phyloP scores from a whole-genome alignment of 106 monocot genomes.

The Platanthera guangdongensis region DNA sequence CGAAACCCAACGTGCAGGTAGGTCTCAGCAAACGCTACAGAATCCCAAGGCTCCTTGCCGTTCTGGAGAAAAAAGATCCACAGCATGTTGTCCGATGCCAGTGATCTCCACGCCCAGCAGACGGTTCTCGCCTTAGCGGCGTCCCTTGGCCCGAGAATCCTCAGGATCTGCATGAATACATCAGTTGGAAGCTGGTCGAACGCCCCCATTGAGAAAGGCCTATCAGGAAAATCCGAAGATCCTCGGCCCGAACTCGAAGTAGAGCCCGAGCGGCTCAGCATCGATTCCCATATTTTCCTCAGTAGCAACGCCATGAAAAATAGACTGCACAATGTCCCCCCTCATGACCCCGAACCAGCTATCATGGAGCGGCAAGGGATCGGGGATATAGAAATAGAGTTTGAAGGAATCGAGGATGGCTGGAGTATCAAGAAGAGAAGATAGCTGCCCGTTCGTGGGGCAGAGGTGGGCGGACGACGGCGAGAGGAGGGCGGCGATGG shows the following conservation, averaged over 20 bases:
- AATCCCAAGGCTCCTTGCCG: constrained; percentile 63
- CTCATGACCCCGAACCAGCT: not conserved
- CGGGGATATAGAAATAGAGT: not conserved
- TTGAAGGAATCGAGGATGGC: not conserved
- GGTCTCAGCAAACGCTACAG: constrained; percentile 68
- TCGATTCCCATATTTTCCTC: constrained; percentile 47
- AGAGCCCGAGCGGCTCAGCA: constrained; percentile 34
- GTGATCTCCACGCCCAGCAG: constrained; percentile 45
- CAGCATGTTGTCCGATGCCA: constrained; percentile 68
- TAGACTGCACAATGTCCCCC: not conserved
- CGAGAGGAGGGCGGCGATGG: no score
- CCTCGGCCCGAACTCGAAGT: constrained; percentile 2
- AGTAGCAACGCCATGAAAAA: constrained; percentile 40
- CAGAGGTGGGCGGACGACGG: no score
- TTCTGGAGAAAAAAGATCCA: constrained; percentile 69
- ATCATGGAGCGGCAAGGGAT: not conserved
- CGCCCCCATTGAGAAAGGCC: constrained; percentile 27
- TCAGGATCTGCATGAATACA: constrained; percentile 57
- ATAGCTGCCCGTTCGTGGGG: no score
- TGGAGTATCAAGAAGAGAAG: no score
- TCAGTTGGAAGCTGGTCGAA: constrained; percentile 65
- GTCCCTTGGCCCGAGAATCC: constrained; percentile 46
- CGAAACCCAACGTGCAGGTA: constrained; percentile 37
- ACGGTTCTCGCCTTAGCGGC: constrained; percentile 43
- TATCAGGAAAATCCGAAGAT: not conserved